Evolutionary conservation across 257 asterid genomes (phyloP), one percentile per base, ranked within the genome.

Genomic region (Nicotiana tomentosiformis): DNA sequence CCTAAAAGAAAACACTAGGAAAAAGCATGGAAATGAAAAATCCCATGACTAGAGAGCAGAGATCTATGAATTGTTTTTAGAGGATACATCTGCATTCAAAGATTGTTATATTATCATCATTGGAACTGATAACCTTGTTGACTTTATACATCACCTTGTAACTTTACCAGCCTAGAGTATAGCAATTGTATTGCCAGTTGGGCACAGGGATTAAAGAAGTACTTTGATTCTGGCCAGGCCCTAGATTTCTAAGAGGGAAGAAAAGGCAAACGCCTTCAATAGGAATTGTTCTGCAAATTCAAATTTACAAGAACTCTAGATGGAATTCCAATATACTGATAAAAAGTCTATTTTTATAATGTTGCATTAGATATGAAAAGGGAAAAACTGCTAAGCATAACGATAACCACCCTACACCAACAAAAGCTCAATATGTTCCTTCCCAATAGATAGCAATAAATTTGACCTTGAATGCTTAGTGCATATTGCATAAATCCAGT

Each of bases 291-390:
- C 37, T 49, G 62, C 80, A 74, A 49, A 23, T 60, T 74, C 79
- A 74, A 74, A 74, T 74, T 72, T 46, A 74, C 79, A 46, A 53
- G 18, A 53, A 72, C 79, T 46, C 79, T 23, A 74, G 18, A 74
- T 7, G 39, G 39, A 26, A 46, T 74, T 23, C 78, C 39, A 23
- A 49, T 29, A 49, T 49, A 49, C 15, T 49, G 26, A 74, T 49
- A 49, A 74, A 14, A 26, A 57, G 60, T 70, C 60, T 37, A 74
- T 26, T 46, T 49, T 26, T 14, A 5, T 72, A 23, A 14, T 72
- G 39, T 46, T 72, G 60, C 80, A 26, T 7, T 74, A 26, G 62
- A 74, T 74, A 70, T 23, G 60, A 43, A 72, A 69, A 72, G 14
- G 23, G 6, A 23, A 46, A 46, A 72, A 23, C 23, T 23, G 57